phyloP scores from a whole-genome alignment of 139 green algal genomes.

The Coccomyxa sp. region DNA sequence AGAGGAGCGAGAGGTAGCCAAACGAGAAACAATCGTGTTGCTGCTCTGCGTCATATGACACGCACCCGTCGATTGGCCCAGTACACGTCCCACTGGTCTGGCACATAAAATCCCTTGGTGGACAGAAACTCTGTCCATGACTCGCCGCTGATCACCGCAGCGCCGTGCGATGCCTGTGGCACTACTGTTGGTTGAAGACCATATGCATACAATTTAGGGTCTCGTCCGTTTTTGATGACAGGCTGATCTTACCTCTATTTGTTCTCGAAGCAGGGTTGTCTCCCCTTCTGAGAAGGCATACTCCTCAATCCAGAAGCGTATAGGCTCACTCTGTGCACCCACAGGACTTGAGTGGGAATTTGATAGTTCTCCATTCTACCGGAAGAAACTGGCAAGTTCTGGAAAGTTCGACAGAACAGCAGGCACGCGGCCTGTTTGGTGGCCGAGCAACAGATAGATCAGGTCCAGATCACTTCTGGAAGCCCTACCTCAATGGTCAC shows the following conservation, averaged over 20 bases:
- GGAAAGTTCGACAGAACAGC: too few species aligned
- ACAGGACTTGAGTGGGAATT: background rate
- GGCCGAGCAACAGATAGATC: too few species aligned
- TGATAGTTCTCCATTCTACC: too few species aligned
- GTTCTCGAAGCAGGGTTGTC: conserved; percentile 36
- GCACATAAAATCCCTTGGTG: conserved; percentile 40
- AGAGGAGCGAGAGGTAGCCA: conserved; percentile 14
- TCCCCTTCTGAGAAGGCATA: conserved; percentile 42
- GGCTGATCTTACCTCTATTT: conserved; percentile 10
- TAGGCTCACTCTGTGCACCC: background rate
- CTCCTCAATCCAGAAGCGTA: conserved; percentile 50
- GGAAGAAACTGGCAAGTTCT: too few species aligned
- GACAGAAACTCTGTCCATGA: conserved; percentile 25
- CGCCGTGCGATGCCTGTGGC: conserved; percentile 2
- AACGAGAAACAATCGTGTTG: background rate
- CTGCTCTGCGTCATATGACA: background rate
- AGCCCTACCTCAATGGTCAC: too few species aligned
- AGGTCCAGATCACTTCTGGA: too few species aligned
- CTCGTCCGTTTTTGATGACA: too few species aligned
- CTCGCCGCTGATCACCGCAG: conserved; percentile 28
- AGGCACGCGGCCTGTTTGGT: too few species aligned
- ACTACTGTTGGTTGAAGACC: too few species aligned
- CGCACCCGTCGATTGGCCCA: conserved; percentile 30
- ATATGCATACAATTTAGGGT: too few species aligned
- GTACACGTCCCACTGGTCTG: conserved; percentile 42